A percentile compares a stretch with the other conserved stretches of the same genome.
Conservation (phyloP, 2,329 filamentous ascomycete genomes). For the Clarireedia monteithiana region DNA sequence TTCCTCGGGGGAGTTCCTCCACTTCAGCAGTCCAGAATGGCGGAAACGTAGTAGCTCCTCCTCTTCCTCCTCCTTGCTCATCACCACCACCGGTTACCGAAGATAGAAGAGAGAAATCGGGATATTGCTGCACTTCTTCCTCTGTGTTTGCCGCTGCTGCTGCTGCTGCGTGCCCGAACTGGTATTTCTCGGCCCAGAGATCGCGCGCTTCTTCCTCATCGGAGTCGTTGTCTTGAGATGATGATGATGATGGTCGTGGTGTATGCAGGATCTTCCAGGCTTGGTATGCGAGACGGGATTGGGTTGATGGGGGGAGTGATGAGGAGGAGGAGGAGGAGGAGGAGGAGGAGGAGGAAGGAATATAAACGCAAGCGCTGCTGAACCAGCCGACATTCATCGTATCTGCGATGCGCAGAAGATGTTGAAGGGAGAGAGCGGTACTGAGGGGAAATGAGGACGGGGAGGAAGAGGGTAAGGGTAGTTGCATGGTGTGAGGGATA, state of each 20-base stretch:
- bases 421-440: slow-evolving; percentile 65
- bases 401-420: slow-evolving; percentile 75
- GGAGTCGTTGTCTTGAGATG: slow-evolving; percentile 37
- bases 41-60: slow-evolving; percentile 32
- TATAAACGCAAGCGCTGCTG: slow-evolving; percentile 68
- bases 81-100: neutral
- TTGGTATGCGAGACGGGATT: slow-evolving; percentile 36
- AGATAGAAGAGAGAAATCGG: neutral
- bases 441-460: neutral
- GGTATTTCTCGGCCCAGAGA: slow-evolving; percentile 60
- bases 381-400: slow-evolving; percentile 68
- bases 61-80: neutral
- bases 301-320: slow-evolving; percentile 17
- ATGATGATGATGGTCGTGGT: slow-evolving; percentile 13
- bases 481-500: slow-evolving; percentile 67
- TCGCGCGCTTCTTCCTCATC: slow-evolving; percentile 49
- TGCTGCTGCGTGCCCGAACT: slow-evolving; percentile 25
- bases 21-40: slow-evolving; percentile 72
- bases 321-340: slow-evolving; percentile 29
- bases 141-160: neutral
- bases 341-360: slow-evolving; percentile 39
- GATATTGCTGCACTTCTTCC: neutral
- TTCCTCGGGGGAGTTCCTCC: slow-evolving; percentile 63
- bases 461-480: slow-evolving; percentile 33
- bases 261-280: slow-evolving; percentile 38